Conservation (phyloP, 192 early-diverging fungal species). For the Jimgerdemannia flammicorona region DNA sequence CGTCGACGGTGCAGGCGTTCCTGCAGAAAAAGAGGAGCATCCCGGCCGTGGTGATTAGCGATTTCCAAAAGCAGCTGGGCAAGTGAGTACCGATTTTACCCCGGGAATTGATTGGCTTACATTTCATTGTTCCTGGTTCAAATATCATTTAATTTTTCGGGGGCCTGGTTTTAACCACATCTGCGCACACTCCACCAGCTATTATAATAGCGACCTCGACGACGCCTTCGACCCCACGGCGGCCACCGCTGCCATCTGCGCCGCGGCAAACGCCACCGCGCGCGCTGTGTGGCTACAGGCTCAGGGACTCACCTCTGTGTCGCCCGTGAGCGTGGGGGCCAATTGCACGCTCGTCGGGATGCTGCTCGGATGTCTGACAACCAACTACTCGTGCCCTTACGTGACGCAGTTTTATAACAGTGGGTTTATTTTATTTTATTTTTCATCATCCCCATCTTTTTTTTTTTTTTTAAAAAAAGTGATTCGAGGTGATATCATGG, state of each 20-base stretch:
- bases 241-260: constrained; percentile 49
- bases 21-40: constrained; percentile 54
- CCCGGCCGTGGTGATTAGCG: constrained; percentile 59
- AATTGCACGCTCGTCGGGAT: constrained; percentile 51
- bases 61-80: constrained; percentile 54
- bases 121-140: not conserved
- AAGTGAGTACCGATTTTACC: constrained; percentile 24
- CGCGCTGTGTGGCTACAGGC: constrained; percentile 52
- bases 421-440: constrained; percentile 24
- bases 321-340: constrained; percentile 30
- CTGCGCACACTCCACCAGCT: constrained; percentile 25
- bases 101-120: not conserved
- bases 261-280: constrained; percentile 56
- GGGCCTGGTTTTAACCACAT: not conserved
- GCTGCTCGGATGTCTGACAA: constrained; percentile 58
- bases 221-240: constrained; percentile 36
- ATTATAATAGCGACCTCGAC: constrained; percentile 63
- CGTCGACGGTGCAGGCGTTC: constrained; percentile 70
- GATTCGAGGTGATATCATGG: not conserved
- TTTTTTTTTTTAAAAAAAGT: too few relatives aligned
- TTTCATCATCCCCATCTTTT: too few relatives aligned
- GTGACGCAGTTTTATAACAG: constrained; percentile 42
- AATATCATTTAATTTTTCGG: constrained; percentile 1
- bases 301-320: constrained; percentile 21
- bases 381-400: constrained; percentile 62